A percentile compares a stretch with the other conserved stretches of the same genome.
Conservation (phyloP, 257 asterid genomes). For the Solanum chiquidenum region DNA sequence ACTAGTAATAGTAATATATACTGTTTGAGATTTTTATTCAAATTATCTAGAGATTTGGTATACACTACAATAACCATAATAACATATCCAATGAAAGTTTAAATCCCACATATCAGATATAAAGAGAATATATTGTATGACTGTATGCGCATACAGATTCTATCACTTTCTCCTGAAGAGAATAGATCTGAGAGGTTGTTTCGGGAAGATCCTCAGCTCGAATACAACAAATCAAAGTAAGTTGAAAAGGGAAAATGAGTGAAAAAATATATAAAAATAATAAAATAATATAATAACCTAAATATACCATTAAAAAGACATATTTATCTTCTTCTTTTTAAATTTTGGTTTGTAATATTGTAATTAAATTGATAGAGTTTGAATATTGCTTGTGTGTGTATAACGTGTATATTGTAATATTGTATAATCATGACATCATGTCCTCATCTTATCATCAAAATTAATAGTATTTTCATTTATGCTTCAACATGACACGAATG, state of each 20-base stretch:
- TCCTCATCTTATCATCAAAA: no score
- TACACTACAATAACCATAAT: not conserved
- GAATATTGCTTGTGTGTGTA: not conserved
- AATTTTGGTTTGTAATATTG: not conserved
- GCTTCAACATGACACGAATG: not conserved
- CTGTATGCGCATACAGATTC: no score
- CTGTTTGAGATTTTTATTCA: not conserved
- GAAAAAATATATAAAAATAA: not conserved
- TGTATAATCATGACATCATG: no score
- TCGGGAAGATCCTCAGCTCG: no score
- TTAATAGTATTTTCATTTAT: not conserved
- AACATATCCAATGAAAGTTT: not conserved
- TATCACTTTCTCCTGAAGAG: no score
- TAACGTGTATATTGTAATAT: not conserved
- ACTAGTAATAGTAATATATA: not conserved
- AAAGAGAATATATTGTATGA: no score
- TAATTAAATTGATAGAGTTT: not conserved
- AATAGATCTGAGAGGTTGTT: no score
- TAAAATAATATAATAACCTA: not conserved
- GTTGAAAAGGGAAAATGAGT: no score
- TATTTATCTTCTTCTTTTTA: not conserved
- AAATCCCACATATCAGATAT: not conserved
- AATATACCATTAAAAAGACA: not conserved
- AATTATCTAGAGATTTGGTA: not conserved
- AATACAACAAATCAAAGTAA: no score